These are phyloP conservation scores for Cutaneotrichosporon spelunceum DNA, from an alignment of 1,284 basidiomycete species.

Conservation along the genomic window DNA sequence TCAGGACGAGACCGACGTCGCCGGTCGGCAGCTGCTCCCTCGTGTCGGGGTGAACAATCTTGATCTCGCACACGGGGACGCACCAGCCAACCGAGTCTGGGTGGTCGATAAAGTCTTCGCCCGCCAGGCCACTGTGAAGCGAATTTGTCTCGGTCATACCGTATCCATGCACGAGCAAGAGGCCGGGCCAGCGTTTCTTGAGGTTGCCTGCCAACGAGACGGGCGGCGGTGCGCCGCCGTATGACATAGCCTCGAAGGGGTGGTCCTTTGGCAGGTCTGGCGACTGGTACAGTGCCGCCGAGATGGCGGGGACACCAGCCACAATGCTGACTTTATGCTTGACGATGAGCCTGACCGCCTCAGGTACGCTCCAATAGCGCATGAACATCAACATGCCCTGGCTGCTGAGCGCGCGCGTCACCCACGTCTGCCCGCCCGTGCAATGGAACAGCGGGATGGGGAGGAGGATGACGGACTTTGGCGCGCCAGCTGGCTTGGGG, in stretches of 20 bases:
- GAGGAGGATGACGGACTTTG: conserved; percentile 34
- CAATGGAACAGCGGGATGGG: conserved; percentile 48
- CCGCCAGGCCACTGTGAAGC: conserved; percentile 36
- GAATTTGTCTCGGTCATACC: conserved; percentile 49
- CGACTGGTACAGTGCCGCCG: conserved; percentile 27
- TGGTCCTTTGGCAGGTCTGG: conserved; percentile 16
- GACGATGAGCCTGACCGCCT: conserved; percentile 34
- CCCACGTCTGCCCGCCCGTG: conserved; percentile 46
- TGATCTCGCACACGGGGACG: conserved; percentile 37
- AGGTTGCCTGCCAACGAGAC: conserved; percentile 36
- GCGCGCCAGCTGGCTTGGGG: neutral
- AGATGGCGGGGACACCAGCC: conserved; percentile 46
- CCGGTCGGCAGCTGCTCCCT: conserved; percentile 25
- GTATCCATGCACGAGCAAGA: conserved; percentile 32
- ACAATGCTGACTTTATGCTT: conserved; percentile 36
- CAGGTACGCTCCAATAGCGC: conserved; percentile 34
- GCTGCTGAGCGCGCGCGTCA: conserved; percentile 37
- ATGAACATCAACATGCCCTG: conserved; percentile 42
- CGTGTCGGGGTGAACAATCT: conserved; percentile 39
- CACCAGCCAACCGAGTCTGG: conserved; percentile 29
- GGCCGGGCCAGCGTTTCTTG: conserved; percentile 34
- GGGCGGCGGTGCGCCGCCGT: conserved; percentile 46
- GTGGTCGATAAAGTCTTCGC: conserved; percentile 36
- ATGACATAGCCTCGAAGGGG: conserved; percentile 38
- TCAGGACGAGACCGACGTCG: conserved; percentile 33